Base-by-base conservation (phyloP, 768 basidiomycete species). In the Lentinula edodes region DNA sequence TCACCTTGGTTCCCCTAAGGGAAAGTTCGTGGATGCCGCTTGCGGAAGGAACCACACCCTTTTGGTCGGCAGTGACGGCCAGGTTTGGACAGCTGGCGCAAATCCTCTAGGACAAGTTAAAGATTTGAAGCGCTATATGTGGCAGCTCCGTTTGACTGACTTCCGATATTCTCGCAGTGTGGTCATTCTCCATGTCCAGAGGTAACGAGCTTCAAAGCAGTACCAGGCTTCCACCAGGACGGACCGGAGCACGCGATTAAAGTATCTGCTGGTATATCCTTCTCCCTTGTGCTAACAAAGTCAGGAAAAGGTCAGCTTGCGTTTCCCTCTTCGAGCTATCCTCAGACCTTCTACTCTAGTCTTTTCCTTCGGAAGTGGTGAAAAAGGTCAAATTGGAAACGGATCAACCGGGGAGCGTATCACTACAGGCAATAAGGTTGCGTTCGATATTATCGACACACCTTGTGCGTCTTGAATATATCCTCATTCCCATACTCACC, bases 331-430 rank as follows among this genome's bases (percentile, higher is more conserved):
- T 41, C 23, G 23, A 43, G 41, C 38, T 0, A 32, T 7, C 6
- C 4, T 63, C 43, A 13, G 28, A 15, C 52, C 42, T 15, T 32
- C 52, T 23, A 38, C 32, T 52, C 36, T 32, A 90, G 93, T 96
- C 2, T 98, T 89, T 67, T 82, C 93, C 1, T 89, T 94, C 64
- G 96, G 96, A 38, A 95, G 91, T 55, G 92, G 87, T 20, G 95
- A 97, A 73, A 87, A 92, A 62, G 96, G 96, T 1, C 95, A 97
- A 65, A 78, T 98, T 0, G 96, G 94, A 0, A 95, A 93, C 70
- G 96, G 95, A 16, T 85, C 85, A 64, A 95, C 93, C 0, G 93
- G 95, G n/a, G 94, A 96, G 73, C 84, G 92, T 39, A 91, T 96
- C 61, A 83, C 88, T 8, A 89, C 90, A 1, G 91, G 90, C 18